Conservation (phyloP, 192 early-diverging fungal genomes). For the Rhizophagus sp. region DNA sequence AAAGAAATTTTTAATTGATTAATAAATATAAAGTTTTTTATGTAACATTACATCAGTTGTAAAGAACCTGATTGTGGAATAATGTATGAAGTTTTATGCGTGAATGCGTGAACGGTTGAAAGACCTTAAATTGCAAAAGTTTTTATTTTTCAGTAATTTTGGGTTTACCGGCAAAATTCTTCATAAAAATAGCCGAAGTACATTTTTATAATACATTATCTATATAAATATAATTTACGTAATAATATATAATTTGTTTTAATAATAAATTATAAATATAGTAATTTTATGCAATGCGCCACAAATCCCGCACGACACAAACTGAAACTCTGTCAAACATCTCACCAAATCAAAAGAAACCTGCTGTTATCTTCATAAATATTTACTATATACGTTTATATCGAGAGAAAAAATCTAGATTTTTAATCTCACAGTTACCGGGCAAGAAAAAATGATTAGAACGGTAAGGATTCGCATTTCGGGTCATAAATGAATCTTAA, state of each 20-base stretch:
- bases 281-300: background rate
- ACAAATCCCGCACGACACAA: background rate
- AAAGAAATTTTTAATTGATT: background rate
- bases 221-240: background rate
- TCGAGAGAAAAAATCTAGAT: background rate
- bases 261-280: background rate
- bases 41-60: background rate
- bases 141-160: background rate
- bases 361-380: background rate
- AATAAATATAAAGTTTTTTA: background rate
- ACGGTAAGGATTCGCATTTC: background rate
- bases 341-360: background rate
- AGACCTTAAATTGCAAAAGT: background rate
- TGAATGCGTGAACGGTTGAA: background rate
- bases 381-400: no score
- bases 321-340: background rate
- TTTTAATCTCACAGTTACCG: background rate
- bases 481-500: background rate
- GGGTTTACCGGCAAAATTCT: background rate
- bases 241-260: background rate
- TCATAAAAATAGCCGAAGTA: background rate
- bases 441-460: background rate
- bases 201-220: no score
- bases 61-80: conserved; percentile 1
- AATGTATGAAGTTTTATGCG: background rate